These are phyloP conservation scores for Lasiosphaeris hirsuta DNA, from an alignment of 495 filamentous ascomycete genomes.

Conservation along the genomic window DNA sequence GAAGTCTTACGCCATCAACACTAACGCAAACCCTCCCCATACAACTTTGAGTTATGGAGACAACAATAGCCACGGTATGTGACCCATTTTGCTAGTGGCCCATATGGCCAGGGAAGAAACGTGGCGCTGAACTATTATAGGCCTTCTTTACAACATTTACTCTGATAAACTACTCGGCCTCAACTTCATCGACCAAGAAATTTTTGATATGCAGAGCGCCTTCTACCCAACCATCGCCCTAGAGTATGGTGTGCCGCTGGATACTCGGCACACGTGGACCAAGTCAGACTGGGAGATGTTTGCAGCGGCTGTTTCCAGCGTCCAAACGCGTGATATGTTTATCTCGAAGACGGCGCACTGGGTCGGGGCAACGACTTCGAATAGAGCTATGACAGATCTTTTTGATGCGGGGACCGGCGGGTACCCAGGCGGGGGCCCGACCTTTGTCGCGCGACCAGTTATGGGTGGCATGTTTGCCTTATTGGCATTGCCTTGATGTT, in stretches of 20 bases:
- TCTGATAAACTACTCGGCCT: constrained; percentile 73
- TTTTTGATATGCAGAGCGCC: constrained; percentile 75
- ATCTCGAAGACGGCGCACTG: constrained; percentile 68
- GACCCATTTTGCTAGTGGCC: background rate
- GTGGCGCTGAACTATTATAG: constrained; percentile 42
- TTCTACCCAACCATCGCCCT: constrained; percentile 77
- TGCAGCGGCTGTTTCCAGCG: constrained; percentile 65
- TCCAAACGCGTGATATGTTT: constrained; percentile 60
- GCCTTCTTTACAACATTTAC: constrained; percentile 88
- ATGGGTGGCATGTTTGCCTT: constrained; percentile 80
- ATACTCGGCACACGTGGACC: constrained; percentile 78
- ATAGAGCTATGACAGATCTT: constrained; percentile 73
- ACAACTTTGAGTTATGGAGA: constrained; percentile 63
- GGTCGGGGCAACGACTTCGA: constrained; percentile 70
- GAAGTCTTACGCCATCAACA: constrained; percentile 69
- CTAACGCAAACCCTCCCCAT: constrained; percentile 61
- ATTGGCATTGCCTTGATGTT: constrained; percentile 52
- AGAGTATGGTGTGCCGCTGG: constrained; percentile 76
- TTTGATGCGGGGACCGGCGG: constrained; percentile 66
- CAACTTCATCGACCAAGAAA: constrained; percentile 59
- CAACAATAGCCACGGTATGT: constrained; percentile 36
- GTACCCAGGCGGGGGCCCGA: constrained; percentile 51
- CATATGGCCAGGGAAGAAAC: background rate
- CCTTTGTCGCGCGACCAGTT: constrained; percentile 77
- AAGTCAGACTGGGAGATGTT: constrained; percentile 92